Evolutionary conservation across 495 filamentous ascomycete species (phyloP), one percentile per base, ranked within the genome.

Genomic region (Cercophora sp.): DNA sequence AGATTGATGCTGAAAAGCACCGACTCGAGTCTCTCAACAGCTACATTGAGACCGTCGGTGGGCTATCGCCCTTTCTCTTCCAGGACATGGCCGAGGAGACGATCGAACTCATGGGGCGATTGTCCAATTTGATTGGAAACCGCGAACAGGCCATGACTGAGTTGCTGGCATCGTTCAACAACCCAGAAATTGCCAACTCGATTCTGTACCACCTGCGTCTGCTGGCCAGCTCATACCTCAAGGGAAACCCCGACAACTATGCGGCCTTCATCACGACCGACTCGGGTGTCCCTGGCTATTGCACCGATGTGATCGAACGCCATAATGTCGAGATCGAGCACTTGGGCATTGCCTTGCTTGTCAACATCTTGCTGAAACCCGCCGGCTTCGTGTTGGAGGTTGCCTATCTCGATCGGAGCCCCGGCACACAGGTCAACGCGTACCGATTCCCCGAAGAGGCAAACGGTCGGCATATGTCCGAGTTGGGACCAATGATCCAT

Each of bases 331-430:
- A 98, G 71, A 93, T 98, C 51, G 93, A 98, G 32, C 85, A 96
- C 66, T 70, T 95, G 15, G 88, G 89, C 10, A 76, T 97, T 18
- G 82, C 80, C 52, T 79, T 86, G 25, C 72, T 96, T 47, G 78
- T 87, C 54, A 86, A 93, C 55, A 80, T 90, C 11, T 76, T 97
- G 2, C 81, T 96, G 44, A 86, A 86, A 61, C 84, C 88, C 24
- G 85, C 85, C 34, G 85, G 84, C 11, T 81, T 96, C 55, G 81
- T 84, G 8, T 80, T 96, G 8, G 88, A 96, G 61, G 84, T 97
- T 36, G 80, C 92, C 8, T 96, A 96, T 60, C 80, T 98, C 18
- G 93, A 98, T 68, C 82, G 93, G 50, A 96, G 88, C 58, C 75
- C 83, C 53, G 91, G 91, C 13, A 76, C 79, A 16, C 80, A 84